Conservation (phyloP, 352 stramenopile genomes). For the Phytopythium montanum region DNA sequence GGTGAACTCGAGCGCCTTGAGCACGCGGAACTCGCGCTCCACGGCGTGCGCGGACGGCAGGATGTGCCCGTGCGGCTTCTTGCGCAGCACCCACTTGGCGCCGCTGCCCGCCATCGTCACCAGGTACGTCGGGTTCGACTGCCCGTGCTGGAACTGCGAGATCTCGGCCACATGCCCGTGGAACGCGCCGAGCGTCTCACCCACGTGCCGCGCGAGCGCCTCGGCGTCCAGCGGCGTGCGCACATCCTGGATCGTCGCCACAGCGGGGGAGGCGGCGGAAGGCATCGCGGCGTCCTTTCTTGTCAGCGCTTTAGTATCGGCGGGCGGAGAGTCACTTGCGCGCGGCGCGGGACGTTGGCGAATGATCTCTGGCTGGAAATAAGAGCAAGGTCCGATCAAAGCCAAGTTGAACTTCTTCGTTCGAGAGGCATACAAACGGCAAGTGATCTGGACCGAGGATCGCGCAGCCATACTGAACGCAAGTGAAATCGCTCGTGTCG, state of each 20-base stretch:
- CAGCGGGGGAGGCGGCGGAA: neutral
- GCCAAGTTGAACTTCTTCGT: neutral
- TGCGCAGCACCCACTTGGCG: constrained; percentile 73
- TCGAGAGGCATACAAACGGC: neutral
- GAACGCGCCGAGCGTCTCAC: constrained; percentile 37
- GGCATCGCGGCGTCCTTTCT: neutral
- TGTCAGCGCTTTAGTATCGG: neutral
- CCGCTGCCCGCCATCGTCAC: constrained; percentile 51
- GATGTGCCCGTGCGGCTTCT: constrained; percentile 81
- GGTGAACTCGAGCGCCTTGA: constrained; percentile 62
- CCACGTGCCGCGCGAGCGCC: constrained; percentile 46
- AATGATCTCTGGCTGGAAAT: neutral
- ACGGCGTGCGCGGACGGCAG: constrained; percentile 78
- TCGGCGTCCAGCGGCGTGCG: constrained; percentile 51
- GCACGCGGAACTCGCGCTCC: constrained; percentile 72
- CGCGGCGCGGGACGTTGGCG: neutral
- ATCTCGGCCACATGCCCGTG: constrained; percentile 59
- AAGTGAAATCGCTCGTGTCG: neutral
- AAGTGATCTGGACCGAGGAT: neutral
- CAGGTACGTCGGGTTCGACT: constrained; percentile 89
- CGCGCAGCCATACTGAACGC: neutral
- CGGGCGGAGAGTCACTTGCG: neutral
- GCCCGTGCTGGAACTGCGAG: constrained; percentile 79
- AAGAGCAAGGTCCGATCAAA: constrained; percentile 1
- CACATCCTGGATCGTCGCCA: constrained; percentile 41